Conservation (phyloP, 2,329 filamentous ascomycete species). For the Alternaria sp. region DNA sequence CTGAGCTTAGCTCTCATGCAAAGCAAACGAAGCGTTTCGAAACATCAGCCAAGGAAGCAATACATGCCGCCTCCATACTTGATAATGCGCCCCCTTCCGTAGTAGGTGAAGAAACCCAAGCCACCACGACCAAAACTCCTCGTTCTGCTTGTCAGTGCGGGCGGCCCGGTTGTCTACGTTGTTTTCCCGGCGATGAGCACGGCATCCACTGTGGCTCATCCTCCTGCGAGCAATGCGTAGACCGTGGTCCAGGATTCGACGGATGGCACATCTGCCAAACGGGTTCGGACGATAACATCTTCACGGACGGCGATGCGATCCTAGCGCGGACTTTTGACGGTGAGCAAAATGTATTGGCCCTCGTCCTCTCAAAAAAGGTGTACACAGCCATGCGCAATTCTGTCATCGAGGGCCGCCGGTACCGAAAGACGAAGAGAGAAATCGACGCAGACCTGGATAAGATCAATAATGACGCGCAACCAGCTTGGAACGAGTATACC, state of each 20-base stretch:
- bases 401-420: background rate
- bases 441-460: background rate
- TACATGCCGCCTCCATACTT: too few relatives aligned
- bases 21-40: too few relatives aligned
- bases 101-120: too few relatives aligned
- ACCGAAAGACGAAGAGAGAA: background rate
- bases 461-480: background rate
- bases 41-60: too few relatives aligned
- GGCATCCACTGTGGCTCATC: background rate
- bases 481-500: background rate
- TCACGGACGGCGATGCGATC: background rate
- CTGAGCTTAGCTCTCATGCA: too few relatives aligned
- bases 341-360: background rate
- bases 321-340: background rate
- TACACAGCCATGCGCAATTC: background rate
- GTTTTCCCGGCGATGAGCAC: background rate
- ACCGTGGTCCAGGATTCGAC: background rate
- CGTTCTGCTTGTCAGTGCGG: too few relatives aligned
- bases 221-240: background rate
- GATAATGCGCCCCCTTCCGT: too few relatives aligned
- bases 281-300: background rate
- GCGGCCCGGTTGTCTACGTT: too few relatives aligned
- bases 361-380: background rate
- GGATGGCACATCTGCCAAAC: background rate
- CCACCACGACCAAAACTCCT: too few relatives aligned